Conservation (phyloP, 2,329 filamentous ascomycete species). For the Westerdykella ornata region DNA sequence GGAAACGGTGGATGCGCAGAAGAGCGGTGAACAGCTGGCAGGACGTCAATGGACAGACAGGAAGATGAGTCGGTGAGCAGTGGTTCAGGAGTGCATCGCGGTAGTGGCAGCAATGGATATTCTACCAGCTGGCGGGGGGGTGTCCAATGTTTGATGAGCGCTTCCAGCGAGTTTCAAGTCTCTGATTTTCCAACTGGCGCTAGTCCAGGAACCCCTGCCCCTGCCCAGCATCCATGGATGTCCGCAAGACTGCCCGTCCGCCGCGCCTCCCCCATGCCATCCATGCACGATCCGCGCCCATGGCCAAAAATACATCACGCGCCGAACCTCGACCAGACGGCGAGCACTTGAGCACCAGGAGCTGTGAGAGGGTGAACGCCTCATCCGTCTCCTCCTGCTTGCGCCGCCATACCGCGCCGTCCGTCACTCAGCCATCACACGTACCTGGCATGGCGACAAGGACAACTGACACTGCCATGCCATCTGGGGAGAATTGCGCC, state of each 20-base stretch:
- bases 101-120: constrained; percentile 1
- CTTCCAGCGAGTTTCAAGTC: not conserved
- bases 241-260: too few relatives aligned
- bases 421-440: not conserved
- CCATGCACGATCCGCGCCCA: constrained; percentile 12
- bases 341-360: too few relatives aligned
- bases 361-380: too few relatives aligned
- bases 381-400: not conserved
- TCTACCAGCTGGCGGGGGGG: not conserved
- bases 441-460: not conserved
- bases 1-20: constrained; percentile 10
- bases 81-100: constrained; percentile 12
- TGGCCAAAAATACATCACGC: constrained; percentile 25
- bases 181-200: constrained; percentile 1
- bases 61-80: constrained; percentile 27
- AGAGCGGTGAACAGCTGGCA: constrained; percentile 33
- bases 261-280: too few relatives aligned
- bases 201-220: constrained; percentile 1
- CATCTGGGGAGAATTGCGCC: constrained; percentile 11
- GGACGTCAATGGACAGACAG: constrained; percentile 20
- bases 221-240: too few relatives aligned
- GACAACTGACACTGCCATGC: constrained; percentile 1
- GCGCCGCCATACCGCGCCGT: not conserved
- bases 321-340: constrained; percentile 9
- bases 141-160: constrained; percentile 6